Evolutionary conservation across 2,329 filamentous ascomycete genomes (phyloP), one percentile per base, ranked within the genome.

Genomic region (Amylocarpus encephaloides): DNA sequence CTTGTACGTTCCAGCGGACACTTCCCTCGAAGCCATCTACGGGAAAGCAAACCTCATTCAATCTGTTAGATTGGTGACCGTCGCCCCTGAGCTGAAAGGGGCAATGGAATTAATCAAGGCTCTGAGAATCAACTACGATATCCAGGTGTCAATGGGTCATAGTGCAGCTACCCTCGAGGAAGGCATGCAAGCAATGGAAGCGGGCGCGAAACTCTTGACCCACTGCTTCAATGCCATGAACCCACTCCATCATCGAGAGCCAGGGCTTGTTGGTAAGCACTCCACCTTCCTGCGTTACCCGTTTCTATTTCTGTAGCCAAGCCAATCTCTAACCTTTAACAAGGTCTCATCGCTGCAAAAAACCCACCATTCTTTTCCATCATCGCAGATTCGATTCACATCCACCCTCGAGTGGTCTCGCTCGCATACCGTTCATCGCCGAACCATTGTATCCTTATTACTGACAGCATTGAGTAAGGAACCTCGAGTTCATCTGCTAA

Each of bases 181-280:
- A 40, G 77, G 75, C 3, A 56, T 73, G 2, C 51, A 62, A 11
- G 77, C 71, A 4, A 58, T 78, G 9, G 51, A 64, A 30, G 70
- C 71, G 22, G 77, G 76, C 18, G 77, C 76, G 29, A 75, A 67
- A 35, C 68, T 71, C 38, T 62, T 80, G 1, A 80, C 77, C 0
- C 76, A 80, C 59, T 73, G 73, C 0, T 69, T 79, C 39, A 79
- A 80, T 57, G 75, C 74, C 39, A 79, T 79, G 76, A 65, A 71
- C 30, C 66, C 71, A 2, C 64, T 78, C 2, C 66, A 72, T 48
- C 75, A 77, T 41, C 70, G 77, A 30, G 68, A 72, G 29, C 76
- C 76, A 3, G 75, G 76, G 1, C 66, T 79, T 13, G 69, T 73
- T 30, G 76, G 76, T 22, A 46, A 44, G 52, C 4, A 26, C 4